Evolutionary conservation across 192 early-diverging fungal genomes (phyloP).

Genomic region (Dimargaris verticillata): DNA sequence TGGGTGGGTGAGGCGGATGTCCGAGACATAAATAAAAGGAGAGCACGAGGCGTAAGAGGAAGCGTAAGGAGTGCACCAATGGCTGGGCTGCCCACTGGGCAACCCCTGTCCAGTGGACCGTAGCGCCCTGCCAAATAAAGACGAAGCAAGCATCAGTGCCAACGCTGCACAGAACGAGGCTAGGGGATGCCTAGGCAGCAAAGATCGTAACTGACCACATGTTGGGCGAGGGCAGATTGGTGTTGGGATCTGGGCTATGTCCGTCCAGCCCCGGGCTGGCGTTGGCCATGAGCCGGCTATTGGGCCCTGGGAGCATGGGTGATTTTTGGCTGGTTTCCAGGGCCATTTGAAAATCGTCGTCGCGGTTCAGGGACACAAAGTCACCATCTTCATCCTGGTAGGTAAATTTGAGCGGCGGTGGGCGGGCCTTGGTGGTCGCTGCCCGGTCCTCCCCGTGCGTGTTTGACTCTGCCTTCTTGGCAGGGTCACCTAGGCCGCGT

Average conservation of each 20-base stretch:
- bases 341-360: constrained; percentile 84
- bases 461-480: constrained; percentile 15
- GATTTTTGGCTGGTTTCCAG: constrained; percentile 41
- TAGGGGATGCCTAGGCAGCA: neutral
- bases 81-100: no score
- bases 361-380: constrained; percentile 64
- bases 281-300: constrained; percentile 4
- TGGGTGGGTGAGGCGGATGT: no score
- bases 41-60: no score
- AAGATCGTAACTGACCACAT: constrained; percentile 1
- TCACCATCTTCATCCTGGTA: constrained; percentile 94
- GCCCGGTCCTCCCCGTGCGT: constrained; percentile 20
- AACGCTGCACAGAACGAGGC: no score
- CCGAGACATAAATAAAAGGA: no score
- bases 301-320: constrained; percentile 1
- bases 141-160: no score
- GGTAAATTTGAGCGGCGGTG: constrained; percentile 42
- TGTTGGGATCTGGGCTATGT: neutral
- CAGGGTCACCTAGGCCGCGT: constrained; percentile 16
- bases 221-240: neutral
- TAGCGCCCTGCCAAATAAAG: no score
- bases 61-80: no score
- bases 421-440: neutral
- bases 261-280: constrained; percentile 1
- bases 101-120: no score